Conservation (phyloP, 2,329 filamentous ascomycete species). For the Aspergillus pseudoglaucus region DNA sequence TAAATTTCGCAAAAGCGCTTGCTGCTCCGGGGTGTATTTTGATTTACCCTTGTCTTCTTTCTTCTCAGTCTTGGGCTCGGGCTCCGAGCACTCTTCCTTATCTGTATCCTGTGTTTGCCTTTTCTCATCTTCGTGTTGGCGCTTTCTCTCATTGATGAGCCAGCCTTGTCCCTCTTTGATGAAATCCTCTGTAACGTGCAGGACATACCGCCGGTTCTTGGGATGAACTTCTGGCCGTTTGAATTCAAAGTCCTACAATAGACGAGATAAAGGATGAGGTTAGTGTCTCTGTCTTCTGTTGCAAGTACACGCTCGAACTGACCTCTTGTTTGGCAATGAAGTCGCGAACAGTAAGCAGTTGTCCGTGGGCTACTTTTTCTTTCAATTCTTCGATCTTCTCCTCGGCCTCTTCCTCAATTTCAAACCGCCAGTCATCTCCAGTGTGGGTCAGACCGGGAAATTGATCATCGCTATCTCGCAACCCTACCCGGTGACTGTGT, state of each 20-base stretch:
- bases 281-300: background rate
- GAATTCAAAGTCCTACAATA: constrained; percentile 38
- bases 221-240: constrained; percentile 39
- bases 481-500: constrained; percentile 37
- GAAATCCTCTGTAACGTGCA: constrained; percentile 45
- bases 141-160: constrained; percentile 42
- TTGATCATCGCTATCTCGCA: constrained; percentile 30
- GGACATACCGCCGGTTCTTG: constrained; percentile 45
- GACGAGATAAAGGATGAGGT: background rate
- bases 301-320: constrained; percentile 1
- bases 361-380: constrained; percentile 16
- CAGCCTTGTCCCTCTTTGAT: constrained; percentile 45
- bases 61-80: constrained; percentile 8
- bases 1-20: constrained; percentile 36
- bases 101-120: constrained; percentile 10
- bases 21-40: constrained; percentile 40
- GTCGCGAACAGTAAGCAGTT: constrained; percentile 21
- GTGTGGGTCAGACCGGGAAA: constrained; percentile 35
- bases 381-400: constrained; percentile 20
- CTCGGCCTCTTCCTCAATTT: constrained; percentile 18
- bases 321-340: constrained; percentile 21
- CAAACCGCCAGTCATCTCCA: constrained; percentile 20
- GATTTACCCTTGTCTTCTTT: constrained; percentile 14
- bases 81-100: constrained; percentile 4
- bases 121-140: constrained; percentile 21